These are phyloP conservation scores for Alternaria sp. DNA, from an alignment of 2,329 filamentous ascomycete genomes.

Conservation along the genomic window DNA sequence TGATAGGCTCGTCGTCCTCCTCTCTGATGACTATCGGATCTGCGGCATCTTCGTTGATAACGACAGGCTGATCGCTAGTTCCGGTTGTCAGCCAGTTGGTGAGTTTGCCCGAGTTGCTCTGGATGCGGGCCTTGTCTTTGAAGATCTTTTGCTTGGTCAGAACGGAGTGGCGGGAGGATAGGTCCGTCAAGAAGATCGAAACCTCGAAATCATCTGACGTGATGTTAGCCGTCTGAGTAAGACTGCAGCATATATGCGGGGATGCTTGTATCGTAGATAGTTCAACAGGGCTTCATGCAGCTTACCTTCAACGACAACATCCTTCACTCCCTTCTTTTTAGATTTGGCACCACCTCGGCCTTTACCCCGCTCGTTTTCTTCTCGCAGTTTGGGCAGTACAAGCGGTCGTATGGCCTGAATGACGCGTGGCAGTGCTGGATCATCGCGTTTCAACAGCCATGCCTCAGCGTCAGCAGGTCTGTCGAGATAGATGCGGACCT, in stretches of 20 bases:
- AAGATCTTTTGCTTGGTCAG: slow-evolving; percentile 83
- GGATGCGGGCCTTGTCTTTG: slow-evolving; percentile 51
- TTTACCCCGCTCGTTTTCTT: slow-evolving; percentile 75
- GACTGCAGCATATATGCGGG: slow-evolving; percentile 1
- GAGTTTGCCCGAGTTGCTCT: slow-evolving; percentile 55
- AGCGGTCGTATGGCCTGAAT: slow-evolving; percentile 84
- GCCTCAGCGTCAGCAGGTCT: slow-evolving; percentile 81
- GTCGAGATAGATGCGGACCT: slow-evolving; percentile 94
- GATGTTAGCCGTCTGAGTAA: slow-evolving; percentile 21
- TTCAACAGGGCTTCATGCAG: slow-evolving; percentile 4
- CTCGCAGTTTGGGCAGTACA: slow-evolving; percentile 87
- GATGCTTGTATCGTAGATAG: background rate
- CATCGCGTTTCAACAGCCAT: slow-evolving; percentile 80
- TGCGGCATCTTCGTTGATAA: slow-evolving; percentile 54
- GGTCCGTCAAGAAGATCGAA: slow-evolving; percentile 89
- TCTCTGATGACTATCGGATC: slow-evolving; percentile 57
- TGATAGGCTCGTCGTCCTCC: slow-evolving; percentile 60
- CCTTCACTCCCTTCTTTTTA: slow-evolving; percentile 87
- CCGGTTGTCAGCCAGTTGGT: slow-evolving; percentile 54
- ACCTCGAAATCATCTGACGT: slow-evolving; percentile 91
- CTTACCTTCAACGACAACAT: slow-evolving; percentile 81
- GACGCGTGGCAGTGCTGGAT: slow-evolving; percentile 79
- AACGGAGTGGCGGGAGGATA: slow-evolving; percentile 81
- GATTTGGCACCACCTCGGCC: slow-evolving; percentile 60
- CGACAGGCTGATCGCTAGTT: slow-evolving; percentile 51